These are phyloP conservation scores for Heliamphora pulchella DNA, from an alignment of 179 eudicot species.

Conservation along the genomic window DNA sequence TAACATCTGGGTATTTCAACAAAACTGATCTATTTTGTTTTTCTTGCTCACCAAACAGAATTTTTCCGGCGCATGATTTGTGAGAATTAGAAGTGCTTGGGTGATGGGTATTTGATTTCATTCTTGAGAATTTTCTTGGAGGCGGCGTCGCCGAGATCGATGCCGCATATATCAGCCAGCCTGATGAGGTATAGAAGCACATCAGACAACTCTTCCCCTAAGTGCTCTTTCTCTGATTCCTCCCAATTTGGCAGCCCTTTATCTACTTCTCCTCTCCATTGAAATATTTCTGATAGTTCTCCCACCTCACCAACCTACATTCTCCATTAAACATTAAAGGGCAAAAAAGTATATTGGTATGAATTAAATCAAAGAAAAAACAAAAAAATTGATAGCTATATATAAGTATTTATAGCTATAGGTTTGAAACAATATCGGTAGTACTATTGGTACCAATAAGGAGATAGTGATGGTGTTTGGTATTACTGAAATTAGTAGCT, in stretches of 20 bases:
- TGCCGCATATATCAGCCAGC: conserved; percentile 63
- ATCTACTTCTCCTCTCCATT: conserved; percentile 78
- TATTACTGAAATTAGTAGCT: too few species aligned
- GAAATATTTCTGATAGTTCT: conserved; percentile 71
- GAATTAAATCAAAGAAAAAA: not conserved
- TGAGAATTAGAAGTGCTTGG: not conserved
- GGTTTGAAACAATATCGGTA: too few species aligned
- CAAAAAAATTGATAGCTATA: not conserved
- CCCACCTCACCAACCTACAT: conserved; percentile 68
- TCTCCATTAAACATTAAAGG: too few species aligned
- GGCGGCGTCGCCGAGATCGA: conserved; percentile 65
- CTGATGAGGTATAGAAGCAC: conserved; percentile 58
- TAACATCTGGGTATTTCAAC: not conserved
- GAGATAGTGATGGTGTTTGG: too few species aligned
- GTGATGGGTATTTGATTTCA: conserved; percentile 53
- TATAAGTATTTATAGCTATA: too few species aligned
- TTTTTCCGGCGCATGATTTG: not conserved
- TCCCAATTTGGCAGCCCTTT: conserved; percentile 64
- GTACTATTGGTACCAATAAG: too few species aligned
- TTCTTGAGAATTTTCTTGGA: conserved; percentile 53
- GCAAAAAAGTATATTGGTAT: too few species aligned
- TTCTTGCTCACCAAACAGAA: not conserved
- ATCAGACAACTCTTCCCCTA: conserved; percentile 69
- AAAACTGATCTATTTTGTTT: not conserved
- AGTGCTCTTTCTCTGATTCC: conserved; percentile 63